A percentile compares a stretch with the other conserved stretches of the same genome.
Conservation (phyloP, 495 filamentous ascomycete species). For the Paragyromitra xinjiangensis region DNA sequence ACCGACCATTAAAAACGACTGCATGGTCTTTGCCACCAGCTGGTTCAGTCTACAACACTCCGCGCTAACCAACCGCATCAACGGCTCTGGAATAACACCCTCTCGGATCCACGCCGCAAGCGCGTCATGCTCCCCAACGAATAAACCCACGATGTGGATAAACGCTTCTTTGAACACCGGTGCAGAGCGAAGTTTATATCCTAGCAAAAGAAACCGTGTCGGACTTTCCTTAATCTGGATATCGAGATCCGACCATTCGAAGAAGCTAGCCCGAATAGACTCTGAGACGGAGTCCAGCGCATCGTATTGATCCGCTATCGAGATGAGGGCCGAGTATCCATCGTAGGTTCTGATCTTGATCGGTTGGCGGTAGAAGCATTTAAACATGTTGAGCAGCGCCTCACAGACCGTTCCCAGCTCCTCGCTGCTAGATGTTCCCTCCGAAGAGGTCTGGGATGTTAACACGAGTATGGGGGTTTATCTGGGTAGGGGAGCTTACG, state of each 20-base stretch:
- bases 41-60: conserved; percentile 13
- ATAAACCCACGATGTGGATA: conserved; percentile 7
- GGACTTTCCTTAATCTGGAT: not conserved
- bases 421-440: not conserved
- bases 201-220: not conserved
- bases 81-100: not conserved
- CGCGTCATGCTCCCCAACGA: not conserved
- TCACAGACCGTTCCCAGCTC: not conserved
- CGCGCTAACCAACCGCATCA: not conserved
- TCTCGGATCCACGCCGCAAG: not conserved
- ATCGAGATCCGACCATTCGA: conserved; percentile 20
- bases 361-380: conserved; percentile 19
- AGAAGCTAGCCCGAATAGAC: conserved; percentile 9
- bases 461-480: not conserved
- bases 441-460: not conserved
- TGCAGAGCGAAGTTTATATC: not conserved
- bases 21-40: not conserved
- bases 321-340: not conserved
- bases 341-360: not conserved
- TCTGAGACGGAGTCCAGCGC: conserved; percentile 3
- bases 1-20: not conserved
- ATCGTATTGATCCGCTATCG: conserved; percentile 15
- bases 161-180: conserved; percentile 22
- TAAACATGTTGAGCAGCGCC: conserved; percentile 10
- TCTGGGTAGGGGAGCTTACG: not conserved